Conservation (phyloP, 202 grass and related monocot species). For the Setaria viridis region DNA sequence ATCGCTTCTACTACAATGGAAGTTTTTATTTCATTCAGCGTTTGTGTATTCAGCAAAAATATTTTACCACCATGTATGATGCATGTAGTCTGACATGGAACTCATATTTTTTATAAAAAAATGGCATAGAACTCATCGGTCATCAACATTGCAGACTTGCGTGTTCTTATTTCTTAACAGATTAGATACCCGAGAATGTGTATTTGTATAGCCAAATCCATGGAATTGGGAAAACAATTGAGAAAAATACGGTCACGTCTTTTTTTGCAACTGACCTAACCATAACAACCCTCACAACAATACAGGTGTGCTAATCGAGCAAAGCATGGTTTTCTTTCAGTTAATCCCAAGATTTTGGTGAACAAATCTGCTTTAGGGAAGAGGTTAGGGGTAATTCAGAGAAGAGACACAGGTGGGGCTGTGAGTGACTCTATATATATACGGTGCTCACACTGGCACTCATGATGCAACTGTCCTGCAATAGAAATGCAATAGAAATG, state of each 20-base stretch:
- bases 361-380: conserved; percentile 22
- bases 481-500: conserved; percentile 44
- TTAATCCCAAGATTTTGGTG: conserved; percentile 10
- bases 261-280: conserved; percentile 73
- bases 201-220: background rate
- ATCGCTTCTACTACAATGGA: background rate
- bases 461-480: conserved; percentile 44
- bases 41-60: background rate
- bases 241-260: conserved; percentile 51
- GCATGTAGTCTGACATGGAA: background rate
- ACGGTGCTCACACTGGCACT: conserved; percentile 1
- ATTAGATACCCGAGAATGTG: background rate
- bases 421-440: conserved; percentile 22
- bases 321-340: background rate
- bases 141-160: background rate
- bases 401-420: conserved; percentile 20
- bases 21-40: background rate
- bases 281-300: conserved; percentile 62
- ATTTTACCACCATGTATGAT: background rate
- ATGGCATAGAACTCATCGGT: background rate
- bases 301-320: conserved; percentile 25
- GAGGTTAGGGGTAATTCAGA: conserved; percentile 51
- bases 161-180: background rate
- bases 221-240: background rate
- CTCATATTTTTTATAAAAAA: background rate